Base-by-base conservation (phyloP, 257 asterid genomes). In the Salvia hispanica region DNA sequence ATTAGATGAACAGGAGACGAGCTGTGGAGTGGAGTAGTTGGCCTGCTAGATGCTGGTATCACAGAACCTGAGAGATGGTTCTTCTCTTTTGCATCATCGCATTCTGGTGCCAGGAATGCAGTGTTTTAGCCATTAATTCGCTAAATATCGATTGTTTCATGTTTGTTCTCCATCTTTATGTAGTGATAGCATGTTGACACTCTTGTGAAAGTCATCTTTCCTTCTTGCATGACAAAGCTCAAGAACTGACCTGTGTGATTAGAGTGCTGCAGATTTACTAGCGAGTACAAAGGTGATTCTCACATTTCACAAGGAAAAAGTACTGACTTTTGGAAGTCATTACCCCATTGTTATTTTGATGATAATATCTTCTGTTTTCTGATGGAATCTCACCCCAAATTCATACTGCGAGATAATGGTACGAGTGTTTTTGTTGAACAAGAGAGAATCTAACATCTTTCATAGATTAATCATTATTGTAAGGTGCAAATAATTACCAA, bases 71-170 rank as follows among this genome's bases (percentile, higher is more conserved):
- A 50, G 4, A 51, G 73, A 5, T 18, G 66, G 48, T 72, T 79
- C 57, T 71, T 72, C 78, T 82, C 82, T 39, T 58, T 12, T 79
- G 83, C 74, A 75, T 87, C 71, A 61, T 71, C 15, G 91, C 87
- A 1, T 75, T 76, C 3, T 72, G 84, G 75, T 87, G 86, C 91
- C 95, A 82, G 53, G 69, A 74, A 54, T 75, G 81, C 5, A 87
- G 58, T 7, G 87, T 87, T 48, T 65, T 74, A 0, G 81, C 86
- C 28, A 87, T 80, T 70, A 58, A 72, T 13, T 84, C 90, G 40
- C 71, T 81, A 62, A 86, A 87, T 45, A 87, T 73, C 4, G 87
- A 81, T 18, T 87, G 84, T 69, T 80, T 85, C 89, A 87, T 77
- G 67, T 75, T 82, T 47, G 87, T 79, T 8, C 87, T 2, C 95